Percentiles rank a stretch among this genome's conserved stretches.
These are phyloP conservation scores for Syzygium aromaticum DNA, from an alignment of 345 rosid species.

Conservation along the genomic window DNA sequence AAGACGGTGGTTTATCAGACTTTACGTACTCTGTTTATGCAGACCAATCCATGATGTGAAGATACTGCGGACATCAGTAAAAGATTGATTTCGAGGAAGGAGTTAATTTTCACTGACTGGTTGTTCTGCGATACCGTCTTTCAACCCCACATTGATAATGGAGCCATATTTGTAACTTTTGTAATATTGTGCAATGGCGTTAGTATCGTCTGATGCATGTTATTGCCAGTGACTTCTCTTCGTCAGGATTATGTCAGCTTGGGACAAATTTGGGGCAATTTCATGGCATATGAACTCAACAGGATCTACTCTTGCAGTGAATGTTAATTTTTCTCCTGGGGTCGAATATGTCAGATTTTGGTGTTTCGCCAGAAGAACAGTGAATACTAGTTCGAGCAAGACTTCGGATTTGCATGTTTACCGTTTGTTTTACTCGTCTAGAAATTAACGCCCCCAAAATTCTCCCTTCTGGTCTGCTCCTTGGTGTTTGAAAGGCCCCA, in stretches of 20 bases:
- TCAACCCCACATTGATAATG: background rate
- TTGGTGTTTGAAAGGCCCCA: background rate
- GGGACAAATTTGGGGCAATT: background rate
- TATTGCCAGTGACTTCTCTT: background rate
- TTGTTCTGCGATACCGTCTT: background rate
- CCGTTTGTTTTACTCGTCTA: background rate
- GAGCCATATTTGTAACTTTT: background rate
- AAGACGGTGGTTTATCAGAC: background rate
- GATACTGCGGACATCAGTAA: constrained; percentile 71
- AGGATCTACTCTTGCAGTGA: background rate
- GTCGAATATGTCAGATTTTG: background rate
- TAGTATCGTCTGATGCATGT: background rate
- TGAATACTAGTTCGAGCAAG: background rate
- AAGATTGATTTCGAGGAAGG: constrained; percentile 26
- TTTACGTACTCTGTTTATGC: background rate
- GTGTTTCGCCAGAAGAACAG: background rate
- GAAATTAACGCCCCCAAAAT: background rate
- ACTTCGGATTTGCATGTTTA: background rate
- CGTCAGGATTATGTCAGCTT: background rate
- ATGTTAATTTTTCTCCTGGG: background rate
- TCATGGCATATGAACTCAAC: background rate
- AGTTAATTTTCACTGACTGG: background rate
- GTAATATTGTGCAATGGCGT: background rate
- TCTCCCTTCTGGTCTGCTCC: background rate
- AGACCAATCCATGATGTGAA: constrained; percentile 98